Base-by-base conservation (phyloP, 164 flowering plant genomes). In the Houttuynia cordata region DNA sequence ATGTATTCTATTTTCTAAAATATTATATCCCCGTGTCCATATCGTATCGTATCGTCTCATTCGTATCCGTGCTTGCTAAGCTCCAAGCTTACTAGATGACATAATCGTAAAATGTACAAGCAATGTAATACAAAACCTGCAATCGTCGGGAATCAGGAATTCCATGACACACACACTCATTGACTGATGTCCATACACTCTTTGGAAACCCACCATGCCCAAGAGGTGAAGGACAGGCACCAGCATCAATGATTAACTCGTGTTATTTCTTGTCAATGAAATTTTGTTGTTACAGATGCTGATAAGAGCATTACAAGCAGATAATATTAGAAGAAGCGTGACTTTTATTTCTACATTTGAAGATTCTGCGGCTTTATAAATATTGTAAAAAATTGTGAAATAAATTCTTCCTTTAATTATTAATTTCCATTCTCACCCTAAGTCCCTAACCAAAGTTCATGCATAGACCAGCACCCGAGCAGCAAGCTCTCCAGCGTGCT, bases 201-300 rank as follows among this genome's bases (percentile, higher is more conserved):
- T 91, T 91, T 24, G 99, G 99, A 64, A 94, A 94, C 53, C 96
- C 84, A 42, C 99, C 97, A 73, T 94, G 87, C 49, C 96, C 99
- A 67, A 94, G 86, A 67, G 97, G 96, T 45, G 99, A 94, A 56
- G 97, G 99, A 74, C 91, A 94, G 68, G 97, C 99, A 41, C 97
- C 97, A 68, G 88, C 86, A 50, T 94, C 97, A 64, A 88, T 87
- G 34, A 91, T 94, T 96, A 94, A 91, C 70, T 85, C 71, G 68
- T 94, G 99, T 56, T 88, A 97, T 60, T 93, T 96, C 78, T 81
- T 80, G 75, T 94, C 99, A 64, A 94, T 94, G 74, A 88, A 88
- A 80, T n/a, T 91, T 70, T 40, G 99, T 88, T 23, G 96, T 45
- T n/a, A n/a, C n/a, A n/a, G n/a, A n/a, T n/a, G n/a, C n/a, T n/a